phyloP scores from a whole-genome alignment of 345 rosid genomes.

The Litchi chinensis region DNA sequence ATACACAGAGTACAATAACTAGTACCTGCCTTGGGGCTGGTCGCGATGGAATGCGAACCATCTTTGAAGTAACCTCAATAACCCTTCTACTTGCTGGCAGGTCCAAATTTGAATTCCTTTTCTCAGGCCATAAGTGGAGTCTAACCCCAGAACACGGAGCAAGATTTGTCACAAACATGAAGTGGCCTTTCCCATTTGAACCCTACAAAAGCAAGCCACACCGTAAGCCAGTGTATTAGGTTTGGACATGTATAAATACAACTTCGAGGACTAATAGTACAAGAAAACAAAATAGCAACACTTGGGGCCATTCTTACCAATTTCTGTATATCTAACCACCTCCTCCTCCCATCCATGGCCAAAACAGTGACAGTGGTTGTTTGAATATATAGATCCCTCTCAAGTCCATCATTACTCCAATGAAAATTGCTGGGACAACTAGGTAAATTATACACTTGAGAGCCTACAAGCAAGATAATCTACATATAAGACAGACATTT shows the following conservation, averaged over 20 bases:
- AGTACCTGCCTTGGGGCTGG: slow-evolving; percentile 94
- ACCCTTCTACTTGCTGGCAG: slow-evolving; percentile 59
- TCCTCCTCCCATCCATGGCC: slow-evolving; percentile 99
- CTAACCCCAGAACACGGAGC: slow-evolving; percentile 94
- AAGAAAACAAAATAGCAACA: slow-evolving; percentile 6
- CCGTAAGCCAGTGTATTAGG: slow-evolving; percentile 16
- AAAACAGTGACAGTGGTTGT: slow-evolving; percentile 82
- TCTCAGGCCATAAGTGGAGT: slow-evolving; percentile 94
- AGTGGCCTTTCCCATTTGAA: slow-evolving; percentile 76
- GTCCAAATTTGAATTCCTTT: slow-evolving; percentile 53
- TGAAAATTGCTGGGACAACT: slow-evolving; percentile 60
- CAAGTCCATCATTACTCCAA: slow-evolving; percentile 90
- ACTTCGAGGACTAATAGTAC: background rate
- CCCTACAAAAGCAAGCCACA: slow-evolving; percentile 55
- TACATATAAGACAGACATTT: background rate
- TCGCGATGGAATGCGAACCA: slow-evolving; percentile 94
- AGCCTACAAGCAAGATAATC: slow-evolving; percentile 48
- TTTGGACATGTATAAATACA: slow-evolving; percentile 5
- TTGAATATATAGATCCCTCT: slow-evolving; percentile 85
- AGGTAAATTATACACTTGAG: slow-evolving; percentile 46
- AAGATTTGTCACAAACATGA: slow-evolving; percentile 92
- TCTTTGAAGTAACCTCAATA: slow-evolving; percentile 85
- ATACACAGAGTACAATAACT: slow-evolving; percentile 11
- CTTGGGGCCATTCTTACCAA: slow-evolving; percentile 57
- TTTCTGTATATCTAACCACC: slow-evolving; percentile 91